phyloP scores from a whole-genome alignment of 805 yeast genomes.

The Pichia deserticola region DNA sequence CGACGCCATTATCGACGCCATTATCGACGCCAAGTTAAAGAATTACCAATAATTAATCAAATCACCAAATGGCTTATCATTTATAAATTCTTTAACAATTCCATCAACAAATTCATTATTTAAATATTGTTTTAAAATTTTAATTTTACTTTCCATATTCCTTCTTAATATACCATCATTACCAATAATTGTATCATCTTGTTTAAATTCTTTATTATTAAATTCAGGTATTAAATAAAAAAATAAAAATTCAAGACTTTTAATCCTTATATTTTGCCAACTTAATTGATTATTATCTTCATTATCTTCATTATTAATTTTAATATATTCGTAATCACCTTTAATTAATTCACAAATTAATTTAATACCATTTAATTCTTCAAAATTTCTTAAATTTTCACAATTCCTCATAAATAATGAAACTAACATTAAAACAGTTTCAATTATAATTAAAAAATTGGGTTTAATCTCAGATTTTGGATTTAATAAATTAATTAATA shows the following conservation, averaged over 20 bases:
- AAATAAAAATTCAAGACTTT: conserved; percentile 3
- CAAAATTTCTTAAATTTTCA: not conserved
- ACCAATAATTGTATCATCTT: not conserved
- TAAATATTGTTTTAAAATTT: not conserved
- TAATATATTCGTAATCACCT: not conserved
- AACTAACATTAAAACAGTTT: not conserved
- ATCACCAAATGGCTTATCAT: conserved; percentile 1
- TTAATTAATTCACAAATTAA: not conserved
- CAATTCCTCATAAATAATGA: not conserved
- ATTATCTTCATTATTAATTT: not conserved
- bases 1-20: no score
- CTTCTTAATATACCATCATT: not conserved
- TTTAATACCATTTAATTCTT: not conserved
- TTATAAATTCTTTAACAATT: not conserved
- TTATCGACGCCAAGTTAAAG: no score
- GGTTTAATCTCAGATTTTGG: not conserved
- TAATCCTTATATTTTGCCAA: conserved; percentile 1
- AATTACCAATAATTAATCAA: not conserved
- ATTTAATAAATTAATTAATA: not conserved
- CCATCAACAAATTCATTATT: conserved; percentile 2
- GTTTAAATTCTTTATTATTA: not conserved
- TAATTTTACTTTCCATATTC: not conserved
- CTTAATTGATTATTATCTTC: not conserved
- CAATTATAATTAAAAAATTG: not conserved
- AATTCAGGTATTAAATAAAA: not conserved